phyloP scores from a whole-genome alignment of 768 basidiomycete species.

The Boletus edulis region DNA sequence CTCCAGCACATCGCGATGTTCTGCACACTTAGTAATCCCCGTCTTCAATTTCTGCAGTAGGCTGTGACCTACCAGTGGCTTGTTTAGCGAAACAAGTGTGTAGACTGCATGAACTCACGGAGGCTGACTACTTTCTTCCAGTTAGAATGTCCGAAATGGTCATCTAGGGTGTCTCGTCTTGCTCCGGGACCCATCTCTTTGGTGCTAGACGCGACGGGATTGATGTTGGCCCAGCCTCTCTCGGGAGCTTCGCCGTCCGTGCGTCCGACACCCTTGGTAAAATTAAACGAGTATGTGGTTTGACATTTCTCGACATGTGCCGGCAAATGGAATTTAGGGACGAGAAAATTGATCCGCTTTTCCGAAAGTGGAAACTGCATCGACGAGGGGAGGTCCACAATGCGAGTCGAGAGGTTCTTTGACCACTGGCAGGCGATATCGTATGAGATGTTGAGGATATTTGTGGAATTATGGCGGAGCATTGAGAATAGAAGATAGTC shows the following conservation, averaged over 20 bases:
- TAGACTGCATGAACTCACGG: no score
- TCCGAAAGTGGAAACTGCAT: not conserved
- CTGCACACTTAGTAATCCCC: no score
- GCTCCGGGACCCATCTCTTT: not conserved
- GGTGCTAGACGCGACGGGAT: not conserved
- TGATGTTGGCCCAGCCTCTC: not conserved
- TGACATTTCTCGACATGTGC: not conserved
- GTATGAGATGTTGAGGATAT: conserved; percentile 6
- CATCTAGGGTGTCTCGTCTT: not conserved
- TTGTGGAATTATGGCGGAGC: no score
- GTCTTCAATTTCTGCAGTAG: no score
- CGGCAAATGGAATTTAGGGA: not conserved
- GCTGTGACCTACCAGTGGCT: no score
- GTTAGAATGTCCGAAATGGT: not conserved
- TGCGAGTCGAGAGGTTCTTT: not conserved
- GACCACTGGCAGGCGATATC: conserved; percentile 3
- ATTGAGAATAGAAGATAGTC: conserved; percentile 12
- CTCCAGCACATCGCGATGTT: no score
- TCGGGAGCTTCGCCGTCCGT: not conserved
- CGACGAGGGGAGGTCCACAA: not conserved
- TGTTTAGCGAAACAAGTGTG: no score
- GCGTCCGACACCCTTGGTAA: not conserved
- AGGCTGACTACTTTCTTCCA: not conserved
- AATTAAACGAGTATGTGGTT: not conserved
- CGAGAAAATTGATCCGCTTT: not conserved